Evolutionary conservation across 1,284 basidiomycete species (phyloP).

Genomic region (Leccinum pseudoinsigne): DNA sequence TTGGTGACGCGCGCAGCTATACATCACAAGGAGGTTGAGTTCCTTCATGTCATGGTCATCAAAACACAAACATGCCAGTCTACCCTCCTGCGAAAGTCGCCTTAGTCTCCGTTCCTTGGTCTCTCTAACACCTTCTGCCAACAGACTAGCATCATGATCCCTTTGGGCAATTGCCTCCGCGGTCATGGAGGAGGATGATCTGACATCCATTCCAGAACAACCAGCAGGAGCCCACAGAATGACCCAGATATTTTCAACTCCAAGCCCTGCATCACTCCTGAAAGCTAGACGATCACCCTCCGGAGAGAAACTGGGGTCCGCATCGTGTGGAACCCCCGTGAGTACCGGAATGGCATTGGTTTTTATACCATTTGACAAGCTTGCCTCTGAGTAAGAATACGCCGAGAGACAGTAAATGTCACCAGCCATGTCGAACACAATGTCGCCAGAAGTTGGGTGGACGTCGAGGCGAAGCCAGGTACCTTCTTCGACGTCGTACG

Average conservation of each 20-base stretch:
- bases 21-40: constrained; percentile 5
- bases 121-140: constrained; percentile 52
- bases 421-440: constrained; percentile 73
- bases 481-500: constrained; percentile 68
- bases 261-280: constrained; percentile 68
- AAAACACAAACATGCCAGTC: constrained; percentile 45
- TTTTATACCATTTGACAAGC: constrained; percentile 14
- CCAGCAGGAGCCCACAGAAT: constrained; percentile 52
- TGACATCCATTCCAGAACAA: constrained; percentile 58
- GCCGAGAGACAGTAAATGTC: constrained; percentile 70
- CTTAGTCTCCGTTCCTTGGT: constrained; percentile 45
- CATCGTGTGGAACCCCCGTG: constrained; percentile 62
- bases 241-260: constrained; percentile 74
- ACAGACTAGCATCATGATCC: constrained; percentile 46
- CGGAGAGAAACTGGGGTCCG: constrained; percentile 72
- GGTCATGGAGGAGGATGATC: constrained; percentile 27
- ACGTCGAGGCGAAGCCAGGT: constrained; percentile 76
- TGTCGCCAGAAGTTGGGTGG: constrained; percentile 63
- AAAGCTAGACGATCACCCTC: constrained; percentile 60
- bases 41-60: not conserved
- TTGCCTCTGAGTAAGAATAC: constrained; percentile 32
- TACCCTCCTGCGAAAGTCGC: constrained; percentile 59
- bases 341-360: constrained; percentile 33
- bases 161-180: constrained; percentile 29
- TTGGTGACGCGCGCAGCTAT: constrained; percentile 67